Conservation (phyloP, 73 alveolate genomes). For the Tetrahymena thermophila region DNA sequence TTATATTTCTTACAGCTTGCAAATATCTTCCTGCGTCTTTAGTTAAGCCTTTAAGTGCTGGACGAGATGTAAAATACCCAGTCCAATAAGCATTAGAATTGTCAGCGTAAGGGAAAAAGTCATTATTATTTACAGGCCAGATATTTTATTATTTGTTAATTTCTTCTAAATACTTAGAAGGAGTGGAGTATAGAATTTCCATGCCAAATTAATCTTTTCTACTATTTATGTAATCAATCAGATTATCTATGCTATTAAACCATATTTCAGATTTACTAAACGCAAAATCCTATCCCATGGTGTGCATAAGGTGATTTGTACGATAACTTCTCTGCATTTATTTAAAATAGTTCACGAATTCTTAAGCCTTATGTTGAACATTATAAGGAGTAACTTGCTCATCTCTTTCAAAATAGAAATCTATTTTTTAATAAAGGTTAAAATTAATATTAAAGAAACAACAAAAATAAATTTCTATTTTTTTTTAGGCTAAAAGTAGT, state of each 20-base stretch:
- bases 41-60: conserved; percentile 65
- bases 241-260: conserved; percentile 50
- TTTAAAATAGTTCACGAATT: conserved; percentile 33
- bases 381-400: conserved; percentile 25
- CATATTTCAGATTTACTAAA: conserved; percentile 50
- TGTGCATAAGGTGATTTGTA: conserved; percentile 50
- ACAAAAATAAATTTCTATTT: too few species aligned
- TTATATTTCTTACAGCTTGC: conserved; percentile 1
- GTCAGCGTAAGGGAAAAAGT: conserved; percentile 77
- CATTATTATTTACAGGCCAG: conserved; percentile 63
- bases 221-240: conserved; percentile 47
- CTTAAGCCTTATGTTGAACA: conserved; percentile 32
- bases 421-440: too few species aligned
- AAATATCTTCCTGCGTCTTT: conserved; percentile 48
- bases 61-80: conserved; percentile 88
- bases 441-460: background rate
- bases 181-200: conserved; percentile 55
- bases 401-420: conserved; percentile 10
- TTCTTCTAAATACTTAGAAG: conserved; percentile 49
- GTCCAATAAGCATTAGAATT: conserved; percentile 75
- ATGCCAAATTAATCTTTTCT: conserved; percentile 1
- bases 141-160: conserved; percentile 15
- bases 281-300: conserved; percentile 73
- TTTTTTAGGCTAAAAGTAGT: too few species aligned
- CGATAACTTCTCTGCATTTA: conserved; percentile 36